A percentile compares a stretch with the other conserved stretches of the same genome.
Conservation (phyloP, 2,329 filamentous ascomycete species). For the Volutella citrinella region DNA sequence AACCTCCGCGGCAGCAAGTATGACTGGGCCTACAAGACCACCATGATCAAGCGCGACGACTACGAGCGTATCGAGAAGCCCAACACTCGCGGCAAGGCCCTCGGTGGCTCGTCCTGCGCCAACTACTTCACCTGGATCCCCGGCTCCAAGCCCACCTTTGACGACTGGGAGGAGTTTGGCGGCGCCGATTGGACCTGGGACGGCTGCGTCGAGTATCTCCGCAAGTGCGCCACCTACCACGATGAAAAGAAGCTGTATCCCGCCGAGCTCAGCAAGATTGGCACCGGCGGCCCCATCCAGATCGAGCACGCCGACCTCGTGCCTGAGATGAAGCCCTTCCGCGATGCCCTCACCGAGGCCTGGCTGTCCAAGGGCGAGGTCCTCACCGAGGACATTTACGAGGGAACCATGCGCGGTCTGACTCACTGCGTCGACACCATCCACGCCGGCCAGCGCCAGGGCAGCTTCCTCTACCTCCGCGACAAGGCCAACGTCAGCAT, state of each 20-base stretch:
- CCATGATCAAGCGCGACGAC: constrained; percentile 55
- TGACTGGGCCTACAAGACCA: constrained; percentile 61
- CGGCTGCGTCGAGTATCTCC: constrained; percentile 45
- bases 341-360: constrained; percentile 45
- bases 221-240: constrained; percentile 54
- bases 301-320: constrained; percentile 54
- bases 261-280: constrained; percentile 47
- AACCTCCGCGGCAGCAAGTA: constrained; percentile 52
- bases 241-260: constrained; percentile 48
- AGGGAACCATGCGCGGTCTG: constrained; percentile 52
- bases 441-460: constrained; percentile 52
- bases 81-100: constrained; percentile 58
- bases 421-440: constrained; percentile 53
- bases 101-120: constrained; percentile 54
- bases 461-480: constrained; percentile 47
- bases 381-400: constrained; percentile 53
- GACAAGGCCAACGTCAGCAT: constrained; percentile 55
- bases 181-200: constrained; percentile 63
- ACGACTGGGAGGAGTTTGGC: constrained; percentile 68
- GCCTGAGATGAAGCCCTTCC: constrained; percentile 49
- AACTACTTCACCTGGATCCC: constrained; percentile 66
- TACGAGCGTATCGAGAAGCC: constrained; percentile 62
- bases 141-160: constrained; percentile 55
- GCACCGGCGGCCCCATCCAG: constrained; percentile 46
- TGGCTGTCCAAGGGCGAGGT: constrained; percentile 51